Evolutionary conservation across 192 early-diverging fungal genomes (phyloP), one percentile per base, ranked within the genome.

Genomic region (Helicostylum pulchrum): DNA sequence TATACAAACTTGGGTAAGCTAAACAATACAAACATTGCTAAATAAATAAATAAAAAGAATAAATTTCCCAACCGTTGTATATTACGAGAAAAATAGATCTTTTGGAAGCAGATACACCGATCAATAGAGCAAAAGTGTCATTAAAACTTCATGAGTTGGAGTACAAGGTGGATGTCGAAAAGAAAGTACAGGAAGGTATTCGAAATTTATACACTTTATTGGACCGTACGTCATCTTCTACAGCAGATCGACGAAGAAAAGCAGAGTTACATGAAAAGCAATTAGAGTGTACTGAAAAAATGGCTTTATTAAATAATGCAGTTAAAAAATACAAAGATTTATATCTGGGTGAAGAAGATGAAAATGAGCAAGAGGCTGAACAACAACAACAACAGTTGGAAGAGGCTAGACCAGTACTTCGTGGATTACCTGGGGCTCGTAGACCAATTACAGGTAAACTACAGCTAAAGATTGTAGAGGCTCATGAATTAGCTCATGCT

Each of bases 131-230:
- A 47, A 87, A 88, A 69, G 81, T 90, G 32, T 85, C 87, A 36
- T 77, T 87, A 67, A 94, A 93, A 76, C 80, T 98, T 8, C 82
- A 85, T 20, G 91, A 96, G 73, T 79, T 95, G 47, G 85, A 87
- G 17, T 88, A 85, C 66, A 96, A 97, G 75, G 83, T 98, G 3
- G 90, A 94, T 63, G 89, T 98, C 7, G 97, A 99, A 80, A 87
- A 81, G 70, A 94, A 95, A 76, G 87, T 99, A 36, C 87, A 89
- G 64, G 87, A 85, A 14, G 93, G 91, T 26, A 87, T 95, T 42
- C 51, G 36, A 12, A 71, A 72, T 44, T 64, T 77, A 46, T 49
- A 43, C 19, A 59, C 39, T 7, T 7, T 49, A 42, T 31, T 54
- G 32, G 62, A 62, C 1, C 42, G 57, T 42, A 67, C 76, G 26